Evolutionary conservation across 345 rosid genomes (phyloP).

Genomic region (Sonneratia caseolaris): DNA sequence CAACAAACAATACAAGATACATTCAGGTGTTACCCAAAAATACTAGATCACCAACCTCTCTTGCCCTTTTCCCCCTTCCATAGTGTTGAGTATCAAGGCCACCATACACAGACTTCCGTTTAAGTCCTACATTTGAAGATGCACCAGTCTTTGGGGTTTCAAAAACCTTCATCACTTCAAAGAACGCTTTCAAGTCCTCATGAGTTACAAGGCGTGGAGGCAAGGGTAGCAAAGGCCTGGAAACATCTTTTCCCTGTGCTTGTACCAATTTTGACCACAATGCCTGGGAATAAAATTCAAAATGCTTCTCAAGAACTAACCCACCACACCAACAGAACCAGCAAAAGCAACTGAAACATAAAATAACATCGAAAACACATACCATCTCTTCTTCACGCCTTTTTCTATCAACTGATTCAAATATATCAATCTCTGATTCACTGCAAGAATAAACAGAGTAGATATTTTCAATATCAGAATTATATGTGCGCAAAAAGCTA

Average conservation of each 20-base stretch:
- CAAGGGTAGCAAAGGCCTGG: constrained; percentile 34
- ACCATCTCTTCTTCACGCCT: constrained; percentile 74
- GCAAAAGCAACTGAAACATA: not conserved
- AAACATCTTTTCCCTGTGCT: constrained; percentile 31
- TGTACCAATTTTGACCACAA: constrained; percentile 53
- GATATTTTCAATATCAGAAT: not conserved
- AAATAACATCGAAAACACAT: constrained; percentile 6
- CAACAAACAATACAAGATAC: not conserved
- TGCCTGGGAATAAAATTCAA: constrained; percentile 28
- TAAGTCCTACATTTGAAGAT: constrained; percentile 40
- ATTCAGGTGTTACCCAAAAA: not conserved
- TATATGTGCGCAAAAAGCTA: not conserved
- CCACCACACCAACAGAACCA: not conserved
- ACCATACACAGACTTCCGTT: constrained; percentile 51
- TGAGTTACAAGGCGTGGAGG: constrained; percentile 87
- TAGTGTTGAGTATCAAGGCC: constrained; percentile 61
- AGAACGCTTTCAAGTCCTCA: constrained; percentile 62
- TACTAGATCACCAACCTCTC: constrained; percentile 54
- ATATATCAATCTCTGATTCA: constrained; percentile 79
- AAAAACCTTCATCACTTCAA: constrained; percentile 57
- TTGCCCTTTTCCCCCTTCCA: constrained; percentile 93
- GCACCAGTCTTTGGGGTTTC: constrained; percentile 48
- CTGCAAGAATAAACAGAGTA: constrained; percentile 25
- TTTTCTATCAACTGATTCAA: constrained; percentile 70
- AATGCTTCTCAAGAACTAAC: not conserved